phyloP scores from a whole-genome alignment of 2,329 filamentous ascomycete species.

The Colletotrichum sp. region DNA sequence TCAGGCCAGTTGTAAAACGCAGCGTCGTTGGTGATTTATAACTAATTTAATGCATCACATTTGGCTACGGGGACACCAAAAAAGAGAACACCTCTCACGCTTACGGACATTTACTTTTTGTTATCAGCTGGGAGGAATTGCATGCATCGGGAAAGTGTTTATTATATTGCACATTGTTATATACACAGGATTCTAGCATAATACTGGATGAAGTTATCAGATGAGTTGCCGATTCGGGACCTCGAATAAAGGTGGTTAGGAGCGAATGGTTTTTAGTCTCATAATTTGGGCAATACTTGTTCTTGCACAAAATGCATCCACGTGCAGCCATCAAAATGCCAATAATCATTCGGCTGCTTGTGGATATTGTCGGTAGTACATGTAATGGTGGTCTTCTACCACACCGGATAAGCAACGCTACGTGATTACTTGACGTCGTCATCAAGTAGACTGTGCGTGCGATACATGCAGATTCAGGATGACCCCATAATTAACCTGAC shows the following conservation, averaged over 20 bases:
- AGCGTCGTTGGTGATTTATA: background rate
- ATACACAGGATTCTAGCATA: slow-evolving; percentile 5
- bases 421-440: background rate
- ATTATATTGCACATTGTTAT: background rate
- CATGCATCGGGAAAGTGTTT: background rate
- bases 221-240: background rate
- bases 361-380: background rate
- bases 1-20: slow-evolving; percentile 71
- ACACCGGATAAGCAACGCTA: background rate
- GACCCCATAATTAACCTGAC: background rate
- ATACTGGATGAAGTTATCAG: slow-evolving; percentile 2
- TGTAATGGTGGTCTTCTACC: background rate
- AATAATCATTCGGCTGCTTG: background rate
- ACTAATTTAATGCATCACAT: slow-evolving; percentile 12
- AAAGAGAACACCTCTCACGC: background rate
- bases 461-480: background rate
- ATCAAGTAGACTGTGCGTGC: background rate
- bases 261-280: background rate
- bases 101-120: background rate
- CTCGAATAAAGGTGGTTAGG: background rate
- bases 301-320: background rate
- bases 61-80: background rate
- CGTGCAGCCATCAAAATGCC: background rate
- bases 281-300: background rate
- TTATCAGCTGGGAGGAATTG: background rate